Evolutionary conservation across 1,139 yeast species (phyloP).

Genomic region (Debaryomycetaceae sp.): DNA sequence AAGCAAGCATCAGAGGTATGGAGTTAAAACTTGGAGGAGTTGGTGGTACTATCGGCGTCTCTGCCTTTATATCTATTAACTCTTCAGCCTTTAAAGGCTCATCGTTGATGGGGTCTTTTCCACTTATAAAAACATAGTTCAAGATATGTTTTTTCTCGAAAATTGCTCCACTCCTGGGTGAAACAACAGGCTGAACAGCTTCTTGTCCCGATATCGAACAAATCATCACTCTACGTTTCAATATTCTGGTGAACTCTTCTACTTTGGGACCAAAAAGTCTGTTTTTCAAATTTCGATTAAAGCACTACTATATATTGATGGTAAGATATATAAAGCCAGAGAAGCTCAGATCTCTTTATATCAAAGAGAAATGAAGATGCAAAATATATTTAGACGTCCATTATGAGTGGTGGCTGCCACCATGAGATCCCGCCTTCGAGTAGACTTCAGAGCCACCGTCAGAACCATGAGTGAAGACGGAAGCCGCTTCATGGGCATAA

Average conservation of each 20-base stretch:
- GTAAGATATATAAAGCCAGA: background rate
- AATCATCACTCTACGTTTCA: constrained; percentile 5
- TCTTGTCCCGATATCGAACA: constrained; percentile 60
- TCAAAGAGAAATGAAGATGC: background rate
- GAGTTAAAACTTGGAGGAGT: constrained; percentile 55
- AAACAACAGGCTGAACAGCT: constrained; percentile 67
- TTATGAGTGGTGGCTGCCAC: background rate
- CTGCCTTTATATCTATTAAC: constrained; percentile 43
- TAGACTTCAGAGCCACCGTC: background rate
- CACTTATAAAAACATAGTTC: constrained; percentile 60
- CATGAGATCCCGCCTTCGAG: background rate
- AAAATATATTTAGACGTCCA: background rate
- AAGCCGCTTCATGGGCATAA: constrained; percentile 18
- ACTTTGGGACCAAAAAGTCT: background rate
- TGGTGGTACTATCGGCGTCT: constrained; percentile 34
- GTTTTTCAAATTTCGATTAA: background rate
- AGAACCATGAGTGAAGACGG: background rate
- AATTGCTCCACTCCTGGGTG: constrained; percentile 67
- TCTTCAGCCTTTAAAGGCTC: constrained; percentile 60
- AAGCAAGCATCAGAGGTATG: constrained; percentile 71
- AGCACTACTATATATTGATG: background rate
- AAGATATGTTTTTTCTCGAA: constrained; percentile 64
- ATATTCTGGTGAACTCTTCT: background rate
- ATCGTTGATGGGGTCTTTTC: constrained; percentile 73
- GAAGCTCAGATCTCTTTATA: background rate